Evolutionary conservation across 768 basidiomycete species (phyloP), one percentile per base, ranked within the genome.

Genomic region (Phylloporus scabripes): DNA sequence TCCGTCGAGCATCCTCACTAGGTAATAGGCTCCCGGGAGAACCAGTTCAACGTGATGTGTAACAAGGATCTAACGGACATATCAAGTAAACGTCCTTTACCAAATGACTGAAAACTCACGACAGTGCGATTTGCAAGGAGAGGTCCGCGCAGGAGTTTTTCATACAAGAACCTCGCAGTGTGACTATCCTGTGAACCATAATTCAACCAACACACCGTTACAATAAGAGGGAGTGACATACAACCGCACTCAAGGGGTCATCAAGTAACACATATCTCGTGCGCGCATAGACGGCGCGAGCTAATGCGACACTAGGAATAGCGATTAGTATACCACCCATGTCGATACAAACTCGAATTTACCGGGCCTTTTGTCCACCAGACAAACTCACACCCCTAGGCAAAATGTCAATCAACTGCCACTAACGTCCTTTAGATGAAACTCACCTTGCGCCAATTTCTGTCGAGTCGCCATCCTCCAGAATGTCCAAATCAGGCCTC

Each of bases 21-120:
- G 68, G 57, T 89, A 89, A 56, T 82, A 60, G 0, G 85, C 79
- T 0, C 80, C 82, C 0, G 88, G 83, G 7, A 90, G 76, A 15
- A 92, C 82, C 1, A 93, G 77, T 43, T 91, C 86, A 23, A 92
- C 82, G 59, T 92, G 89, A 53, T 92, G 90, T 0, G 88, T 89
- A 31, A 92, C 88, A 4, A 85, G 72, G 34, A 85, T 70, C 82
- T 82, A 50, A 2, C 9, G 10, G 1, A 24, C 3, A 24, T 18
- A 42, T 55, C 29, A 51, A 34, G 8, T 8, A 42, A 9, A 33
- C 4, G 4, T 9, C 2, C 9, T 10, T 23, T 9, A 42, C 12
- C 15, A 36, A 21, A 3, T 2, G n/a, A 18, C 5, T 26, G 15
- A 28, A 31, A n/a, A 62, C 74, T 51, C 50, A 83, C 74, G 29